A percentile compares a stretch with the other conserved stretches of the same genome.
phyloP scores from a whole-genome alignment of 148 eudicot genomes.

The Silene conica region DNA sequence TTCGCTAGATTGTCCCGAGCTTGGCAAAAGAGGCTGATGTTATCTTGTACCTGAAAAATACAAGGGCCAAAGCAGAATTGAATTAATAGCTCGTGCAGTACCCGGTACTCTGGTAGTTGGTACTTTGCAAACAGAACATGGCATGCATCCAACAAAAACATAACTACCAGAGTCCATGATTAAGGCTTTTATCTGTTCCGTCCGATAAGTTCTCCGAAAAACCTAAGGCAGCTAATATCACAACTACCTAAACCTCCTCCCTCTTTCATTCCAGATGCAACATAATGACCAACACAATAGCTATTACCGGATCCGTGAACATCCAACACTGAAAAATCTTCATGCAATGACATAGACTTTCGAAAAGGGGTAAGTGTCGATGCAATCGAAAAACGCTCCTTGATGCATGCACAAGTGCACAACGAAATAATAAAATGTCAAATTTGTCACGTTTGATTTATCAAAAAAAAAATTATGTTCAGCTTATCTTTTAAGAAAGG shows the following conservation, averaged over 20 bases:
- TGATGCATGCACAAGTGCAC: neutral
- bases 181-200: neutral
- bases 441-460: neutral
- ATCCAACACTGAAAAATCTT: too few species aligned
- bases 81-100: neutral
- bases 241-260: neutral
- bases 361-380: too few species aligned
- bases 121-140: neutral
- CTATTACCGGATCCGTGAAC: too few species aligned
- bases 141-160: neutral
- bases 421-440: neutral
- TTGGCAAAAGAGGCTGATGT: constrained; percentile 65
- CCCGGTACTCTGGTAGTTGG: neutral
- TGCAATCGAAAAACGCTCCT: neutral
- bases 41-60: constrained; percentile 58
- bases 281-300: neutral
- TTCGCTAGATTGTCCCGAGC: constrained; percentile 60
- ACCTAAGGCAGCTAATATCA: neutral
- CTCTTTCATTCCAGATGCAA: neutral
- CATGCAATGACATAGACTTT: too few species aligned
- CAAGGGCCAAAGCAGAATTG: constrained; percentile 7
- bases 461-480: too few species aligned
- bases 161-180: neutral
- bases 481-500: too few species aligned
- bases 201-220: neutral